These are phyloP conservation scores for Chimonanthus praecox DNA, from an alignment of 164 flowering plant species.

Conservation along the genomic window DNA sequence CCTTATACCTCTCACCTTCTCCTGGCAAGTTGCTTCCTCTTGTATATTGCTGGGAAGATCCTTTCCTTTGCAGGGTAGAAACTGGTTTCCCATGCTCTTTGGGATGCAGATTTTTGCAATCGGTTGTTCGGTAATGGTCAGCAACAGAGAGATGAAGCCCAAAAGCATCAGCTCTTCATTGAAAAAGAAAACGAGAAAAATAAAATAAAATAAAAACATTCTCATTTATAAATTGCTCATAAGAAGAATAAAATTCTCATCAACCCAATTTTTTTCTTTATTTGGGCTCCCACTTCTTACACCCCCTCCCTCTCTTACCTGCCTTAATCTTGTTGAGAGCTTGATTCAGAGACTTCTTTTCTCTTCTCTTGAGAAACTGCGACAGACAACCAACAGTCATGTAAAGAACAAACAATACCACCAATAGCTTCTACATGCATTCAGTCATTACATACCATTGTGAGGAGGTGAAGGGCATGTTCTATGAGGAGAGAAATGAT, in stretches of 20 bases:
- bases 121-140: constrained; percentile 32
- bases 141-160: constrained; percentile 57
- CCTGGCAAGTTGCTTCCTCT: constrained; percentile 40
- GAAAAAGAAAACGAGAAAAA: neutral
- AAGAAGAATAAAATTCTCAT: neutral
- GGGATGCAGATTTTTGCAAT: constrained; percentile 59
- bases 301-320: constrained; percentile 23
- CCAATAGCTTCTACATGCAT: neutral
- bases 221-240: neutral
- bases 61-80: constrained; percentile 45
- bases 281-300: neutral
- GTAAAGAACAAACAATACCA: neutral
- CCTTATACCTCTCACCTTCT: constrained; percentile 23
- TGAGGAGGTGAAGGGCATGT: constrained; percentile 34
- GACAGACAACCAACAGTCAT: neutral
- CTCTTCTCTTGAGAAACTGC: constrained; percentile 15
- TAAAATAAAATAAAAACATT: neutral
- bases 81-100: constrained; percentile 24
- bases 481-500: constrained; percentile 45
- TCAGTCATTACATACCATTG: constrained; percentile 28
- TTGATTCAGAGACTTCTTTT: constrained; percentile 15
- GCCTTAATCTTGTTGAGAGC: constrained; percentile 50
- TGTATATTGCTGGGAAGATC: constrained; percentile 11
- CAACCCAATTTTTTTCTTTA: neutral
- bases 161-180: constrained; percentile 56